Evolutionary conservation across 495 filamentous ascomycete genomes (phyloP), one percentile per base, ranked within the genome.

Genomic region (Aspergillus funiculosus): DNA sequence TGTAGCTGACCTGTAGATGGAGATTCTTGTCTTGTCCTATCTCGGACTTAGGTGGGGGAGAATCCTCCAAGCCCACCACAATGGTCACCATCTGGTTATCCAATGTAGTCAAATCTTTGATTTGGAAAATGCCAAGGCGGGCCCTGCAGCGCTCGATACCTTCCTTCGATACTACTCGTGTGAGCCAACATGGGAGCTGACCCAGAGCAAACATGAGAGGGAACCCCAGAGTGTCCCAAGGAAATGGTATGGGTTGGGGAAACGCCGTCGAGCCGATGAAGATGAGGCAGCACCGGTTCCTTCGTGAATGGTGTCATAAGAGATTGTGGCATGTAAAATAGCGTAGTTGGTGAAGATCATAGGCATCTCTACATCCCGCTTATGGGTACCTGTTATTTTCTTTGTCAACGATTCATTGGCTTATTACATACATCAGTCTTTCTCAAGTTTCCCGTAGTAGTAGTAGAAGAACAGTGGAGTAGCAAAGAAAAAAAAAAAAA

Each of bases 341-440:
- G 26, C 40, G 40, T 15, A 11, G n/a, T 31, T 24, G 9, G 21
- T 11, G 21, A 34, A 6, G 26, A 13, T 43, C 19, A 25, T 24
- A 22, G n/a, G n/a, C n/a, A n/a, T n/a, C n/a, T n/a, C n/a, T n/a
- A n/a, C n/a, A n/a, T n/a, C n/a, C n/a, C n/a, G n/a, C n/a, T n/a
- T 20, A 31, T 19, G 7, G n/a, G n/a, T n/a, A n/a, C n/a, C n/a
- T n/a, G n/a, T n/a, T n/a, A 6, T 20, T 15, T 4, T 17, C 2
- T 48, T 35, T 27, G 34, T 27, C 20, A 44, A 8, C 1, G 27
- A 43, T 46, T 37, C 40, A 36, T 40, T 45, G 39, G 24, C 45
- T 43, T 58, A 58, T 54, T 54, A 51, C 46, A 50, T 57, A 57
- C 54, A 52, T 53, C 50, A 48, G 36, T 40, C 41, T 45, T 43